Evolutionary conservation across 768 basidiomycete genomes (phyloP), one percentile per base, ranked within the genome.

Genomic region (Lactarius trivialis): DNA sequence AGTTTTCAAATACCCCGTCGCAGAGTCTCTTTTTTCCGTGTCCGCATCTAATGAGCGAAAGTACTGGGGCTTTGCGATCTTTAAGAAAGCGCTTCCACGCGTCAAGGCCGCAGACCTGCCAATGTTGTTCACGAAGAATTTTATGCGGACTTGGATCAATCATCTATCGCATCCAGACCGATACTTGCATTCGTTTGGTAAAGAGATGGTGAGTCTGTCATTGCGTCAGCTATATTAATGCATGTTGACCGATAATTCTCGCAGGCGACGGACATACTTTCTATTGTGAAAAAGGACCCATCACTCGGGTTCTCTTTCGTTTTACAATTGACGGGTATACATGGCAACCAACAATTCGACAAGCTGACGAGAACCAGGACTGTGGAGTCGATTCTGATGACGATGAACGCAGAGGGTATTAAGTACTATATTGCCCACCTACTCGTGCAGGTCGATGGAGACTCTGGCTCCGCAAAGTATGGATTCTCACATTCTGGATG

Each of bases 91-190:
- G 8, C 76, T 97, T 45, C 80, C 82, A 17, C 84, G 85, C 39
- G 80, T 91, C 33, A 77, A 81, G 17, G 73, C 83, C 19, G 74
- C 81, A 50, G 86, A 84, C 57, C 78, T 96, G 68, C 88, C 91
- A 0, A 86, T 92, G 81, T 78, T 98, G 36, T 94, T 99, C 72
- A 95, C 91, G 21, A 88, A 88, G 69, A 94, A 97, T 72, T 91
- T 97, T 70, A 94, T 98, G 89, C 86, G 93, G 39, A 88, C 88
- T 39, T 96, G 95, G 92, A 95, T 96, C 63, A 96, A 96, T 71
- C 94, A 98, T 73, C 79, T 99, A 24, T 89, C 92, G 0, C 86
- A 91, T 58, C 81, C 80, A 50, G 95, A 98, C 73, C 83, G 93
- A 55, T 89, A 93, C 71, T 75, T 98, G 51, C 91, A 96, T 76